phyloP scores from a whole-genome alignment of 2,329 filamentous ascomycete genomes.

The Apiospora arundinis region DNA sequence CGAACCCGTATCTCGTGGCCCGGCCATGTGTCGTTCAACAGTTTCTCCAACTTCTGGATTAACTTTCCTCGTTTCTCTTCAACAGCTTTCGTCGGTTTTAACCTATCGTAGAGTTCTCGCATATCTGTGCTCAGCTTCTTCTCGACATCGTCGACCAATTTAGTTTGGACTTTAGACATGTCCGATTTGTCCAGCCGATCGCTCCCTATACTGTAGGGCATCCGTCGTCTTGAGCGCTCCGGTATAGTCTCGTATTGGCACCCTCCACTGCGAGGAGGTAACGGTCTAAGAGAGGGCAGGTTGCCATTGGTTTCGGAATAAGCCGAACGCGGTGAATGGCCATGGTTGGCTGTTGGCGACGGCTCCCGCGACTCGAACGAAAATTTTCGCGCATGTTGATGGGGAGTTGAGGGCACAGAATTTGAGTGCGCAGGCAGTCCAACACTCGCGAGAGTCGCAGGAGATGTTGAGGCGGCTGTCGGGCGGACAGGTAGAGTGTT shows the following conservation, averaged over 20 bases:
- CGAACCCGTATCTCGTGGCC: constrained; percentile 88
- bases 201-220: constrained; percentile 89
- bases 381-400: constrained; percentile 85
- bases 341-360: constrained; percentile 77
- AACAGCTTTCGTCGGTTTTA: constrained; percentile 82
- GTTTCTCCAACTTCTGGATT: constrained; percentile 84
- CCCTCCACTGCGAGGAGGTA: constrained; percentile 63
- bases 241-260: constrained; percentile 92
- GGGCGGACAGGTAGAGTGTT: constrained; percentile 28
- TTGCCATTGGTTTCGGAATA: constrained; percentile 87
- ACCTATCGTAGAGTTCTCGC: constrained; percentile 80
- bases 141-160: constrained; percentile 75
- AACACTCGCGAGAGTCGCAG: constrained; percentile 57
- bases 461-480: constrained; percentile 45
- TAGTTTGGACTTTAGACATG: constrained; percentile 73
- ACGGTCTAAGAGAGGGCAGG: constrained; percentile 70
- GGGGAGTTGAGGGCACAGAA: constrained; percentile 92
- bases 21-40: constrained; percentile 92
- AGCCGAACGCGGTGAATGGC: constrained; percentile 86
- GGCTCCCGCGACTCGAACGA: constrained; percentile 79
- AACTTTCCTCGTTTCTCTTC: constrained; percentile 77
- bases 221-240: constrained; percentile 80
- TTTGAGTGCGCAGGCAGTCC: constrained; percentile 67
- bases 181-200: constrained; percentile 77
- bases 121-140: constrained; percentile 80